Conservation (phyloP, 1,284 basidiomycete genomes). For the Malassezia japonica region DNA sequence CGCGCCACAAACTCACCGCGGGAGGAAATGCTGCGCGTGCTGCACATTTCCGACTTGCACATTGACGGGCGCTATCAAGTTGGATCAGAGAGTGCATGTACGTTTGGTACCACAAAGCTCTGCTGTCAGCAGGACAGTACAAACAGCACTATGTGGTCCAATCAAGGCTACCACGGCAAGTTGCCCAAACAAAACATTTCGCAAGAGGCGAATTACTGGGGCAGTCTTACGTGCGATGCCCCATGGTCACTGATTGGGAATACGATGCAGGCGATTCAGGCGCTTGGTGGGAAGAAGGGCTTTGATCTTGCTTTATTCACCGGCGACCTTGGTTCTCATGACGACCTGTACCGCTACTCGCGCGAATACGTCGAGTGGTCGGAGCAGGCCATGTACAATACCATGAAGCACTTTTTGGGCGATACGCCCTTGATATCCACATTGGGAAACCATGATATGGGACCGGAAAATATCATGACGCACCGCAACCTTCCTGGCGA, state of each 20-base stretch:
- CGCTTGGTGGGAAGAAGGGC: slow-evolving; percentile 54
- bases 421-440: slow-evolving; percentile 36
- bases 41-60: slow-evolving; percentile 69
- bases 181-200: slow-evolving; percentile 21
- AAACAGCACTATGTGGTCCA: slow-evolving; percentile 48
- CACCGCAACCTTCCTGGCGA: slow-evolving; percentile 29
- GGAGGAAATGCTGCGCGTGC: slow-evolving; percentile 59
- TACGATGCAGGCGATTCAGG: slow-evolving; percentile 61
- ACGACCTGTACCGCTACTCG: slow-evolving; percentile 35
- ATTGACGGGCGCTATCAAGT: slow-evolving; percentile 68
- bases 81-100: slow-evolving; percentile 65
- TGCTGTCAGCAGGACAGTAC: slow-evolving; percentile 61
- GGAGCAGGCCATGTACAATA: slow-evolving; percentile 38
- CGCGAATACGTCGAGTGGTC: slow-evolving; percentile 37
- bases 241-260: slow-evolving; percentile 60
- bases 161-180: slow-evolving; percentile 49
- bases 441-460: slow-evolving; percentile 44
- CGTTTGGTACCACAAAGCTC: slow-evolving; percentile 51
- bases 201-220: slow-evolving; percentile 35
- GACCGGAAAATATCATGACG: slow-evolving; percentile 28
- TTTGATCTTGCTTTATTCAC: slow-evolving; percentile 65
- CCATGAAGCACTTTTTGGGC: slow-evolving; percentile 25
- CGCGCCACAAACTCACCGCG: too few relatives aligned
- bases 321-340: slow-evolving; percentile 61
- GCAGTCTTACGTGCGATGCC: slow-evolving; percentile 56